phyloP scores from a whole-genome alignment of 2,329 filamentous ascomycete genomes.

The Exophiala sp. region DNA sequence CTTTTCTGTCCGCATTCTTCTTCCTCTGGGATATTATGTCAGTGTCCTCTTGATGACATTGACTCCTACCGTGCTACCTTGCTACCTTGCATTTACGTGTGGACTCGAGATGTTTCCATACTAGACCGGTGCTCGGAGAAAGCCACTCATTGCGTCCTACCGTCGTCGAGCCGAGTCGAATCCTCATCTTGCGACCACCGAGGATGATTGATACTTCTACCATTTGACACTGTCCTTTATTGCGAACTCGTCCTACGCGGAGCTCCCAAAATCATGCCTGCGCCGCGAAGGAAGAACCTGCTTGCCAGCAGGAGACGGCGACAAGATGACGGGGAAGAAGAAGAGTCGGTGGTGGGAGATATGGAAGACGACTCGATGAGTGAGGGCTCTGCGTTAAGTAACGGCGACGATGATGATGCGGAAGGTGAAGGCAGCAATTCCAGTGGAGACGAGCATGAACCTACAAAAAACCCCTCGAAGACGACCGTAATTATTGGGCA shows the following conservation, averaged over 20 bases:
- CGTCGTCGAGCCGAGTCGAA: slow-evolving; percentile 13
- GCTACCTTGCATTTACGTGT: background rate
- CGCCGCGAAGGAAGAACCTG: slow-evolving; percentile 39
- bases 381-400: slow-evolving; percentile 54
- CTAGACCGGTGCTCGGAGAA: slow-evolving; percentile 4
- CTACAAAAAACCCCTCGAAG: slow-evolving; percentile 22
- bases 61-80: background rate
- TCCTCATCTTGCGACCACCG: slow-evolving; percentile 8
- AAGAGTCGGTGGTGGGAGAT: slow-evolving; percentile 45
- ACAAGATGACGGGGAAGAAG: slow-evolving; percentile 47
- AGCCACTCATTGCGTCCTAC: slow-evolving; percentile 7
- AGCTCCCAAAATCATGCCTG: slow-evolving; percentile 35
- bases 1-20: background rate
- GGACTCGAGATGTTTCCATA: slow-evolving; percentile 8
- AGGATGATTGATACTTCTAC: slow-evolving; percentile 14
- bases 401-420: slow-evolving; percentile 53
- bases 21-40: background rate
- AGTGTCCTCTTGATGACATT: background rate
- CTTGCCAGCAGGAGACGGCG: slow-evolving; percentile 42
- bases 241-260: background rate
- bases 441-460: slow-evolving; percentile 46
- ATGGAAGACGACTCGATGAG: slow-evolving; percentile 58
- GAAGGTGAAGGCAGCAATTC: slow-evolving; percentile 55
- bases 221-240: background rate
- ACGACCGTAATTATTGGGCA: background rate